Base-by-base conservation (phyloP, 305 asterid genomes). In the Stenogyne calaminthoides region DNA sequence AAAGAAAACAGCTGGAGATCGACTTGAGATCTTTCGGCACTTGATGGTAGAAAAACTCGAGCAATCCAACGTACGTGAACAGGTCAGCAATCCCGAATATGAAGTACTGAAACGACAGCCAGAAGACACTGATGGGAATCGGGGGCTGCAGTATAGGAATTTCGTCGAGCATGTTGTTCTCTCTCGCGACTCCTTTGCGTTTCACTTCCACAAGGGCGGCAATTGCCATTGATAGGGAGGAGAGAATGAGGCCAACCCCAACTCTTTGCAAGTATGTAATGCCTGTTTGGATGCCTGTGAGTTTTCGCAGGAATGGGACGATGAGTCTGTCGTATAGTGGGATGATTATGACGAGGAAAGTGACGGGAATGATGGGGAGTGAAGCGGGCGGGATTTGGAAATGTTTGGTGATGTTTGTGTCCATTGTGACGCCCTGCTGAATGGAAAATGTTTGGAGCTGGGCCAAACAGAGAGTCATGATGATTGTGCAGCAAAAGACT, bases 361-460 rank as follows among this genome's bases (percentile, higher is more conserved):
- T 2, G 63, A 88, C 52, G 0, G 96, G 95, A 64, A 89, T 80
- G 69, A 88, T 84, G 79, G 93, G 91, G 25, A 91, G 88, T 40
- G 95, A 87, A 0, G 97, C 93, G 0, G 96, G 87, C 3, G 97
- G 97, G 11, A 87, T 64, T 6, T 85, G 52, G 83, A 91, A 89
- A 7, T 79, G 22, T 7, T 78, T 81, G 3, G 82, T 75, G 71
- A 91, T 78, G 10, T 54, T 79, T 44, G 88, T 78, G 80, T 88
- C 93, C 97, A 89, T 89, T 5, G 97, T 91, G 52, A 72, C 39
- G 6, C 96, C 96, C 67, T 88, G 97, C 22, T 83, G 85, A 55
- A 91, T 75, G 7, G 90, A 89, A 80, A 91, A 88, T 16, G 97
- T 89, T 60, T 89, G 93, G n/a, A 91, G 93, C 79, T 91, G 96